These are phyloP conservation scores for Sordaria brevicollis DNA, from an alignment of 495 filamentous ascomycete genomes.

Conservation along the genomic window DNA sequence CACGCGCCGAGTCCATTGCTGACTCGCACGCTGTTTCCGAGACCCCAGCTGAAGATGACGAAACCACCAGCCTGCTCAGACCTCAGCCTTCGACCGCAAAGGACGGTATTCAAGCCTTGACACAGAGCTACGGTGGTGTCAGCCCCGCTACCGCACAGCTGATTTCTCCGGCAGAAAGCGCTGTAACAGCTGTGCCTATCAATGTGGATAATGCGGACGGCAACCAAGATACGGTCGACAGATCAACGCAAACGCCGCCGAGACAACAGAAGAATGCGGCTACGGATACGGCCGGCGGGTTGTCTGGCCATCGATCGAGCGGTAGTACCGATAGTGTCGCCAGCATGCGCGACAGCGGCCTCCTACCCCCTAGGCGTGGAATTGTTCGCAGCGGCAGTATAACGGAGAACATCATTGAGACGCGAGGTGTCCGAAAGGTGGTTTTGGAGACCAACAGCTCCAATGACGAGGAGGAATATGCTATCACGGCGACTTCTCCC, in stretches of 20 bases:
- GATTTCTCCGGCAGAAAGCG: conserved; percentile 11
- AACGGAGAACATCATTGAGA: conserved; percentile 75
- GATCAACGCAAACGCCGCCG: neutral
- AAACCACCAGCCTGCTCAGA: conserved; percentile 30
- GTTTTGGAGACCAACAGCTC: conserved; percentile 63
- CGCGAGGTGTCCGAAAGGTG: conserved; percentile 74
- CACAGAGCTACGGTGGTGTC: conserved; percentile 55
- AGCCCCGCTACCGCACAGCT: conserved; percentile 20
- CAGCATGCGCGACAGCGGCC: conserved; percentile 8
- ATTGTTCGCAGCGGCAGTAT: conserved; percentile 75
- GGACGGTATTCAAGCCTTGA: conserved; percentile 59
- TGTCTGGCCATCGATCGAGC: neutral
- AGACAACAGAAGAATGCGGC: conserved; percentile 9
- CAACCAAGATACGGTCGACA: neutral
- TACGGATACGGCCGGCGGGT: conserved; percentile 11
- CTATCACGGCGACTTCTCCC: conserved; percentile 2
- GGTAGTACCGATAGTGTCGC: conserved; percentile 13
- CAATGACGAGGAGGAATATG: conserved; percentile 23
- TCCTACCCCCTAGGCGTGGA: conserved; percentile 31
- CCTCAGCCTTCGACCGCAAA: conserved; percentile 34
- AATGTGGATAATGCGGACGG: neutral
- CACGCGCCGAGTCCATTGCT: conserved; percentile 13
- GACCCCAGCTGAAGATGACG: conserved; percentile 20
- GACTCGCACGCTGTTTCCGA: conserved; percentile 10
- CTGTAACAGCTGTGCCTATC: neutral